Percentiles rank a stretch among this genome's conserved stretches.
These are phyloP conservation scores for Aspergillus flavus DNA, from an alignment of 2,329 filamentous ascomycete genomes.

Conservation along the genomic window DNA sequence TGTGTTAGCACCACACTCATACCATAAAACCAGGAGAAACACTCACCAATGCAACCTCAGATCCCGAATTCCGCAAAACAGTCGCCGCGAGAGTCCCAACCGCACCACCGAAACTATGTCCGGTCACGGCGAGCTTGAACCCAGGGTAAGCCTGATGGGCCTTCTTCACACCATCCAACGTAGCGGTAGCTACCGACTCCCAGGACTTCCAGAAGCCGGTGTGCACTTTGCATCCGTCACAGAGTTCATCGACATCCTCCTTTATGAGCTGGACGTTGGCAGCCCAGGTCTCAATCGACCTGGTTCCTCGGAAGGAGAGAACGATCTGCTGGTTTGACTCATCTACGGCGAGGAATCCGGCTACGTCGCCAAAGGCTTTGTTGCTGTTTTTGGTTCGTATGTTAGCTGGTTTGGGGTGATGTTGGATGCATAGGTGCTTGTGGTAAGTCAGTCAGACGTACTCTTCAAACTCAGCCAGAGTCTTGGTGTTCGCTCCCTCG, in stretches of 20 bases:
- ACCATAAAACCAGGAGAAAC: conserved; percentile 7
- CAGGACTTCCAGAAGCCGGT: conserved; percentile 54
- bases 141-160: conserved; percentile 35
- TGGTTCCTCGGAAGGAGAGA: conserved; percentile 40
- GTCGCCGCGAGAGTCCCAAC: conserved; percentile 53
- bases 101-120: conserved; percentile 56
- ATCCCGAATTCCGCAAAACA: conserved; percentile 47
- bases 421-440: neutral
- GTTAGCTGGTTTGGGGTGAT: neutral
- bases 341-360: conserved; percentile 52
- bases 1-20: conserved; percentile 9
- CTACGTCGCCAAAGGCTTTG: conserved; percentile 42
- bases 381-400: conserved; percentile 3
- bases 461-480: conserved; percentile 54
- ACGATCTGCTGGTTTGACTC: conserved; percentile 44
- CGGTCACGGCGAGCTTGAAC: conserved; percentile 50
- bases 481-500: conserved; percentile 48
- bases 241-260: conserved; percentile 41
- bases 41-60: conserved; percentile 46
- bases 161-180: conserved; percentile 42
- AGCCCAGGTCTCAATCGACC: conserved; percentile 35
- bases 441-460: conserved; percentile 26
- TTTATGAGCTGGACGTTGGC: conserved; percentile 34
- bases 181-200: conserved; percentile 37
- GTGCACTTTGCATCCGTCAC: conserved; percentile 47